Conservation (phyloP, 1,139 yeast species). For the Protomyces pachydermus region DNA sequence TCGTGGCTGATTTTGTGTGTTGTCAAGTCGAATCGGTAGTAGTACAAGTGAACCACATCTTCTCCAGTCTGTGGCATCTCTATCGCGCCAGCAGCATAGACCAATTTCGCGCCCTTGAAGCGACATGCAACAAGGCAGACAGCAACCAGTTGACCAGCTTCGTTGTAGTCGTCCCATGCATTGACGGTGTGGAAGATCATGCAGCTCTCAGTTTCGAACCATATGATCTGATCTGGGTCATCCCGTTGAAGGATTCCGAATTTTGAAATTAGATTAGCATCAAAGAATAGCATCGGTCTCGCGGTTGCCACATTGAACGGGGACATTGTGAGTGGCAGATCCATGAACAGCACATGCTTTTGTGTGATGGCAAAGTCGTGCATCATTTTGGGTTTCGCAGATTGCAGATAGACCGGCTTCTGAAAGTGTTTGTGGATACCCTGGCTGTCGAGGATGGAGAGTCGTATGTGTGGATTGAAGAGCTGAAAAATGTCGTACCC, state of each 20-base stretch:
- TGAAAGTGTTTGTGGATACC: slow-evolving; percentile 23
- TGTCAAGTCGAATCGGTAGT: slow-evolving; percentile 25
- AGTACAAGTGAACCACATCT: slow-evolving; percentile 26
- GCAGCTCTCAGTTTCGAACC: slow-evolving; percentile 25
- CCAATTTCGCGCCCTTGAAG: slow-evolving; percentile 26
- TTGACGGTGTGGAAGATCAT: slow-evolving; percentile 27
- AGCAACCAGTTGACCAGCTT: slow-evolving; percentile 10
- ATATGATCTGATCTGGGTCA: not conserved
- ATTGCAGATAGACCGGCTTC: slow-evolving; percentile 16
- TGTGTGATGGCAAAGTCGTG: slow-evolving; percentile 27
- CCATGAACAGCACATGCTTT: slow-evolving; percentile 11
- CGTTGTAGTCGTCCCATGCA: slow-evolving; percentile 26
- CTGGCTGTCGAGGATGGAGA: slow-evolving; percentile 9
- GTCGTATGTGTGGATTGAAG: slow-evolving; percentile 17
- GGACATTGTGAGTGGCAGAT: slow-evolving; percentile 26
- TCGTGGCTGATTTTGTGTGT: slow-evolving; percentile 13
- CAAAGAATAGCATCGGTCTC: slow-evolving; percentile 24
- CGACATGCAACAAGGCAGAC: slow-evolving; percentile 24
- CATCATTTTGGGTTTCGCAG: slow-evolving; percentile 25
- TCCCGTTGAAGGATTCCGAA: slow-evolving; percentile 18
- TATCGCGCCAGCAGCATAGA: slow-evolving; percentile 26
- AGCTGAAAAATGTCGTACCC: slow-evolving; percentile 26
- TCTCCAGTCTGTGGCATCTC: slow-evolving; percentile 10
- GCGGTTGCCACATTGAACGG: slow-evolving; percentile 24
- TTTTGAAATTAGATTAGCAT: slow-evolving; percentile 3